These are phyloP conservation scores for Teunomyces kruisii DNA, from an alignment of 805 yeast species.

Conservation along the genomic window DNA sequence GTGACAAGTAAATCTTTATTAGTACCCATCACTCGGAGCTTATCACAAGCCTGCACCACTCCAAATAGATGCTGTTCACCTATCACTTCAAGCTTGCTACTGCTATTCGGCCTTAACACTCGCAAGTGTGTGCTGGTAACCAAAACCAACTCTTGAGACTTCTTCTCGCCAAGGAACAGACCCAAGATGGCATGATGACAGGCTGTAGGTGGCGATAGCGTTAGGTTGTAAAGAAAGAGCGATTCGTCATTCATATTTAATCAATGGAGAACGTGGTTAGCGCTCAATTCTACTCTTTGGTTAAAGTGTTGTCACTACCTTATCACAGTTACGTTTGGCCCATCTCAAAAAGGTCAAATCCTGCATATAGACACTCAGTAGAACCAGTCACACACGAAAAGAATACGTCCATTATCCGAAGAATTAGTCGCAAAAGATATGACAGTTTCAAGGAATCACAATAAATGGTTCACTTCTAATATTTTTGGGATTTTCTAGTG, in stretches of 20 bases:
- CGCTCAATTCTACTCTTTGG: neutral
- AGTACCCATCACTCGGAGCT: constrained; percentile 54
- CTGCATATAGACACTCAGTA: neutral
- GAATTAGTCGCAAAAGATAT: no score
- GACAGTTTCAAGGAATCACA: no score
- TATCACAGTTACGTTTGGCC: neutral
- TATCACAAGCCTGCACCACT: constrained; percentile 51
- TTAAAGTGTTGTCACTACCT: neutral
- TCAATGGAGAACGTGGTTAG: neutral
- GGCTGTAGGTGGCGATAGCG: constrained; percentile 62
- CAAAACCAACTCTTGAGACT: constrained; percentile 61
- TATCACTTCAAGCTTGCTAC: constrained; percentile 53
- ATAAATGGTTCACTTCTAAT: no score
- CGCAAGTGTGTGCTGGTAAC: constrained; percentile 57
- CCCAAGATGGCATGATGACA: constrained; percentile 63
- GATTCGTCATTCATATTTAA: constrained; percentile 20
- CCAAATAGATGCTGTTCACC: constrained; percentile 54
- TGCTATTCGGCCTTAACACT: constrained; percentile 51
- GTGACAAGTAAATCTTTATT: constrained; percentile 59
- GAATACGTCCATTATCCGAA: no score
- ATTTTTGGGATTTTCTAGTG: no score
- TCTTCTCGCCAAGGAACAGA: constrained; percentile 53
- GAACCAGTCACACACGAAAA: no score
- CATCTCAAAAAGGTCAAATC: neutral
- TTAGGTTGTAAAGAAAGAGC: constrained; percentile 65